Base-by-base conservation (phyloP, 1,284 basidiomycete genomes). In the Sanguinoderma infundibulare region DNA sequence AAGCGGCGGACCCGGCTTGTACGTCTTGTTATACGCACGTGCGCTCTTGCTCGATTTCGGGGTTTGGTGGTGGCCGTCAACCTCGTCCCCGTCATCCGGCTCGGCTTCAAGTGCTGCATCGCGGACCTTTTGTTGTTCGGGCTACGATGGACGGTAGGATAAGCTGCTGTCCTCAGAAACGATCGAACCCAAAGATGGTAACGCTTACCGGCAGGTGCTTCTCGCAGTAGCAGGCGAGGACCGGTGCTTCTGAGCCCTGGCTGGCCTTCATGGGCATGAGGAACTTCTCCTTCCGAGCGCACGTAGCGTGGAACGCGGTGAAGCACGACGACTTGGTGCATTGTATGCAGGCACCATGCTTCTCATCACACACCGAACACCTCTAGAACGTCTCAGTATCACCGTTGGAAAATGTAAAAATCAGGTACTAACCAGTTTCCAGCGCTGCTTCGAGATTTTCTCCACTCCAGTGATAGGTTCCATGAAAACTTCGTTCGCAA, bases 401-500 rank as follows among this genome's bases (percentile, higher is more conserved):
- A 22, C 12, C 14, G 20, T 50, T 53, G 20, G 28, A 20, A n/a
- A 55, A 26, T 22, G 14, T 30, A 39, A 44, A 34, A 53, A 42
- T 12, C 40, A n/a, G n/a, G n/a, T 5, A 10, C 92, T 70, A 62
- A 96, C 95, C 66, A 99, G 83, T 77, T 92, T 98, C 97, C 96
- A 98, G 7, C 97, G 82, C 68, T 89, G 90, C 73, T 96, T 98
- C 3, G 92, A 90, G 47, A 99, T 94, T 67, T 81, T 85, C 50
- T 98, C 94, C 0, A 96, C 84, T 24, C 94, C 94, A 30, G 95
- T 95, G 50, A 99, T 91, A 10, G 98, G 98, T 70, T 99, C 98
- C 97, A 99, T 99, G 75, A 98, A 98, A 10, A 96, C 92, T 7
- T 96, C 90, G 74, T 99, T 99, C 35, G 91, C 91, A 5, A 98